Percentiles rank a stretch among this genome's conserved stretches.
Conservation (phyloP, 805 yeast genomes). For the Pichia phayaonensis region DNA sequence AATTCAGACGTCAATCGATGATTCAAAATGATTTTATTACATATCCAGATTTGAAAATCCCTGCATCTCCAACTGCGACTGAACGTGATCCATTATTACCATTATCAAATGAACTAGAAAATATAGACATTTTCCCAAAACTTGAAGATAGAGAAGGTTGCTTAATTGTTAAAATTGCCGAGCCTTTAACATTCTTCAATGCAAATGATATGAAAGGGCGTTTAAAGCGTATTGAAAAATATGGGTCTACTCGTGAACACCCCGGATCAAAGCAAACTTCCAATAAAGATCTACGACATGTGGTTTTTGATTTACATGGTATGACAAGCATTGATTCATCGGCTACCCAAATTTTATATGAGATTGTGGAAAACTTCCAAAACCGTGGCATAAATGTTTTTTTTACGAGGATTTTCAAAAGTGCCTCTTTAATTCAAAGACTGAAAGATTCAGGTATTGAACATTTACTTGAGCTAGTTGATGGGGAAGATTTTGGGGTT, state of each 20-base stretch:
- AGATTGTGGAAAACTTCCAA: conserved; percentile 51
- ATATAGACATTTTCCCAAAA: conserved; percentile 14
- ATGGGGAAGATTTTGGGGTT: conserved; percentile 23
- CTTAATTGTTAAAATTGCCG: conserved; percentile 73
- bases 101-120: conserved; percentile 1
- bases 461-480: conserved; percentile 24
- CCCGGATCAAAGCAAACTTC: conserved; percentile 41
- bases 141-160: conserved; percentile 57
- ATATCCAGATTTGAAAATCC: not conserved
- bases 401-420: conserved; percentile 52
- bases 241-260: conserved; percentile 67
- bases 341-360: conserved; percentile 65
- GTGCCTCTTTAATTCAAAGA: conserved; percentile 38
- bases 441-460: conserved; percentile 51
- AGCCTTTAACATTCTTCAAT: conserved; percentile 84
- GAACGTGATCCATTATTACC: not conserved
- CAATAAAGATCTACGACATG: conserved; percentile 40
- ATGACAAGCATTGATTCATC: conserved; percentile 76
- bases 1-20: conserved; percentile 18
- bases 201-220: conserved; percentile 67
- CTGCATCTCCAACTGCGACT: not conserved
- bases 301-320: conserved; percentile 75
- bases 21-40: not conserved
- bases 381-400: conserved; percentile 48
- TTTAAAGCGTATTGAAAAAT: conserved; percentile 61